A percentile compares a stretch with the other conserved stretches of the same genome.
These are phyloP conservation scores for Babesia bovis DNA, from an alignment of 169 alveolate genomes.

Conservation along the genomic window DNA sequence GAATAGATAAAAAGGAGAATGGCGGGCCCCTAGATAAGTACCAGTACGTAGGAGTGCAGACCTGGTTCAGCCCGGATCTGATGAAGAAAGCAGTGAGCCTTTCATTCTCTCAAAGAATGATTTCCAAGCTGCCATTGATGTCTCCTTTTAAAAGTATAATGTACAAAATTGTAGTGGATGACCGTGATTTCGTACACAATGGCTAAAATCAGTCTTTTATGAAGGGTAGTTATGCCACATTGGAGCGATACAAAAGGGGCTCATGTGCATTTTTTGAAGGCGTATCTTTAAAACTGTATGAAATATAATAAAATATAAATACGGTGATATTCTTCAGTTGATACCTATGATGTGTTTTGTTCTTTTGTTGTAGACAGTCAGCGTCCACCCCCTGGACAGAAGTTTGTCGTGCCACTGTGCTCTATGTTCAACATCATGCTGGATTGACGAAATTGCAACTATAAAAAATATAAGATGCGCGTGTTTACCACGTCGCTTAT, in stretches of 20 bases:
- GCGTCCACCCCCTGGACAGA: too few relatives aligned
- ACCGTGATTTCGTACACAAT: slow-evolving; percentile 60
- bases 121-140: slow-evolving; percentile 45
- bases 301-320: too few relatives aligned
- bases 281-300: too few relatives aligned
- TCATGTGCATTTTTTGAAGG: too few relatives aligned
- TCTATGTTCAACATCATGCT: too few relatives aligned
- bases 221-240: too few relatives aligned
- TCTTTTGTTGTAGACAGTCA: too few relatives aligned
- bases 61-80: slow-evolving; percentile 72
- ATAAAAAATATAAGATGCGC: slow-evolving; percentile 4
- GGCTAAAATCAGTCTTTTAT: not conserved
- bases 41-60: slow-evolving; percentile 68
- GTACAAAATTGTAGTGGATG: slow-evolving; percentile 77
- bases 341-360: too few relatives aligned
- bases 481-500: not conserved
- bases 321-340: too few relatives aligned
- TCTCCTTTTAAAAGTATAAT: slow-evolving; percentile 62
- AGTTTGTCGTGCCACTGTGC: too few relatives aligned
- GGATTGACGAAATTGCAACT: too few relatives aligned
- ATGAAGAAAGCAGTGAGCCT: slow-evolving; percentile 54
- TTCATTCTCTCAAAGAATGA: slow-evolving; percentile 59
- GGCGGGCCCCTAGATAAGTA: slow-evolving; percentile 45
- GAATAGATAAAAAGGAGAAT: slow-evolving; percentile 22
- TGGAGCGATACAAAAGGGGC: too few relatives aligned